phyloP scores from a whole-genome alignment of 2,329 filamentous ascomycete species.

The Fusarium nematophilum region DNA sequence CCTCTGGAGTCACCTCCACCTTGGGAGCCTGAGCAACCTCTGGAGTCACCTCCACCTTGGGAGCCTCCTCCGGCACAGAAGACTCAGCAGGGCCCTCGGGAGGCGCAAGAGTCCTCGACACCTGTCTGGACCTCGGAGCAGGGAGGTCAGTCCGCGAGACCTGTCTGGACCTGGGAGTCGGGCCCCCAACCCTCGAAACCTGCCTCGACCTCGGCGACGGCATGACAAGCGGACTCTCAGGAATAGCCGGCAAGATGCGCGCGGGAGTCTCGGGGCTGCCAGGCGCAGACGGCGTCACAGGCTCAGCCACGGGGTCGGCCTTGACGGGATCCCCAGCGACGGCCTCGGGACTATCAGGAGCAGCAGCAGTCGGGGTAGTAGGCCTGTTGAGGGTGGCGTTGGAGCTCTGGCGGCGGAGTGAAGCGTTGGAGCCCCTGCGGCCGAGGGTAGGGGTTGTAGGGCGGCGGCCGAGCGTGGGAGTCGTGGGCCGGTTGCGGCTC shows the following conservation, averaged over 20 bases:
- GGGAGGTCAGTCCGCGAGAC: constrained; percentile 10
- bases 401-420: constrained; percentile 22
- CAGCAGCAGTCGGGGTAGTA: constrained; percentile 21
- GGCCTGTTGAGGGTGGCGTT: constrained; percentile 30
- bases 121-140: constrained; percentile 26
- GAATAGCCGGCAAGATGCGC: constrained; percentile 28
- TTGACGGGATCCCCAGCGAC: constrained; percentile 22
- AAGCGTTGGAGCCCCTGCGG: constrained; percentile 25
- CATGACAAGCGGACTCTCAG: constrained; percentile 27
- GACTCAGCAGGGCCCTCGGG: constrained; percentile 1
- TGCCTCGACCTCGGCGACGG: constrained; percentile 28
- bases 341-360: neutral
- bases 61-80: constrained; percentile 7
- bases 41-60: constrained; percentile 5
- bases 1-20: neutral
- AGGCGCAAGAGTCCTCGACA: constrained; percentile 21
- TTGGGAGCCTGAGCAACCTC: neutral
- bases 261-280: constrained; percentile 20
- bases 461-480: constrained; percentile 27
- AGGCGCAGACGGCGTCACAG: neutral
- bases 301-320: neutral
- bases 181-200: constrained; percentile 16
- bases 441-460: constrained; percentile 34
- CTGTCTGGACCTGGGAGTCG: constrained; percentile 20
- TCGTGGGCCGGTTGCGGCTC: constrained; percentile 28